Percentiles rank a stretch among this genome's conserved stretches.
Evolutionary conservation across 805 yeast species (phyloP).

Genomic region (Cyberlindnera mrakii): DNA sequence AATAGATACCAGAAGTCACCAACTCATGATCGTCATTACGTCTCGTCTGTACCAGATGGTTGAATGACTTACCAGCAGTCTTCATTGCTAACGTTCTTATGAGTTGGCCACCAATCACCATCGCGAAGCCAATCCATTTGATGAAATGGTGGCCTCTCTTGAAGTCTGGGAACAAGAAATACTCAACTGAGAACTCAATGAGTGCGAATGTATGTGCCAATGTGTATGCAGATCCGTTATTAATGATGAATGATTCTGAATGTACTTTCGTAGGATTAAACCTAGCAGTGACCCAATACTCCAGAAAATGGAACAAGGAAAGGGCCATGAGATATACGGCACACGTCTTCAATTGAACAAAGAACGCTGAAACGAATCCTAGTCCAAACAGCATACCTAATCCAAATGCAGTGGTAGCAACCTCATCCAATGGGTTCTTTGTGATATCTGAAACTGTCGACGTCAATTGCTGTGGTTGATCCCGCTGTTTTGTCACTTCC

Average conservation of each 20-base stretch:
- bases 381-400: conserved; percentile 41
- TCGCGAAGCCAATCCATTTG: conserved; percentile 38
- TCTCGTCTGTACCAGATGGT: conserved; percentile 62
- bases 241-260: conserved; percentile 61
- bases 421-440: conserved; percentile 35
- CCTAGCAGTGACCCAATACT: conserved; percentile 72
- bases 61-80: conserved; percentile 81
- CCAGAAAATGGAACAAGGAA: conserved; percentile 70
- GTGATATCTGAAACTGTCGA: neutral
- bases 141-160: conserved; percentile 20
- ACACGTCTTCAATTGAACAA: conserved; percentile 27
- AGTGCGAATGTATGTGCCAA: conserved; percentile 53
- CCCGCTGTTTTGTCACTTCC: neutral
- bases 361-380: conserved; percentile 26
- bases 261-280: conserved; percentile 64
- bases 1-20: conserved; percentile 71
- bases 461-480: neutral
- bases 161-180: conserved; percentile 32
- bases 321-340: conserved; percentile 47
- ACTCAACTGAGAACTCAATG: conserved; percentile 42
- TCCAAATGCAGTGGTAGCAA: conserved; percentile 37
- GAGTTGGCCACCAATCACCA: conserved; percentile 56
- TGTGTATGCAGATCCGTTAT: conserved; percentile 55
- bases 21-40: conserved; percentile 53
- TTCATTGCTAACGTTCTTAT: conserved; percentile 76